Percentiles rank a stretch among this genome's conserved stretches.
phyloP scores from a whole-genome alignment of 2,329 filamentous ascomycete genomes.

The Kalaharituber pfeilii region DNA sequence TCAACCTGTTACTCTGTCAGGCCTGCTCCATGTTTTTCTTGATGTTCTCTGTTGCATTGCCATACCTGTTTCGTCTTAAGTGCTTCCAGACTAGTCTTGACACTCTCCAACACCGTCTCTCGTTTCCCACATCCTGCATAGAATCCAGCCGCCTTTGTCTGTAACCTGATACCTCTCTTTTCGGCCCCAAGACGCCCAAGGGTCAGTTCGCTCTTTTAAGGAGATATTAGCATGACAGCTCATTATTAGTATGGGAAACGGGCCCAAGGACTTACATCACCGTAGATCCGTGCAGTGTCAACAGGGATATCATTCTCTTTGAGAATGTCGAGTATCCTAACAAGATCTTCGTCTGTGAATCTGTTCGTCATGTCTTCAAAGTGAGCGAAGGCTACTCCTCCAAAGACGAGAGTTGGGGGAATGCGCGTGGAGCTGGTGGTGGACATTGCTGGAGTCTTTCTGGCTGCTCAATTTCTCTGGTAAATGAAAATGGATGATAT shows the following conservation, averaged over 20 bases:
- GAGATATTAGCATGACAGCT: slow-evolving; percentile 3
- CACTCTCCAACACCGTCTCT: neutral
- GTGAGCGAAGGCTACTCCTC: too few relatives aligned
- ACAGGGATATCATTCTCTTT: neutral
- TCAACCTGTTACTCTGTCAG: too few relatives aligned
- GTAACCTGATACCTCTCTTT: neutral
- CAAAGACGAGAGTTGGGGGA: too few relatives aligned
- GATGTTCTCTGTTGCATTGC: too few relatives aligned
- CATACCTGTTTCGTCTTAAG: neutral
- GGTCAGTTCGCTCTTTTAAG: neutral
- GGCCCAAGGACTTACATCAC: neutral
- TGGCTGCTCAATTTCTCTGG: too few relatives aligned
- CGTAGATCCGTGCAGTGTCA: neutral
- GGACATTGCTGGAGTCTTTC: too few relatives aligned
- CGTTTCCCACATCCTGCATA: neutral
- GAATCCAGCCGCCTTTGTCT: neutral
- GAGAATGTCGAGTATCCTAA: neutral
- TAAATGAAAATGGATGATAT: too few relatives aligned
- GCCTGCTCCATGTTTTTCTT: too few relatives aligned
- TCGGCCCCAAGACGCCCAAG: neutral
- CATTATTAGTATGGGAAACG: neutral
- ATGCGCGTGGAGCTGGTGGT: too few relatives aligned
- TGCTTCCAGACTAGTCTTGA: neutral
- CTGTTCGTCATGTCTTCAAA: too few relatives aligned
- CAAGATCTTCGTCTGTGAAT: too few relatives aligned